These are phyloP conservation scores for Xylaria sp. DNA, from an alignment of 2,329 filamentous ascomycete species.

Conservation along the genomic window DNA sequence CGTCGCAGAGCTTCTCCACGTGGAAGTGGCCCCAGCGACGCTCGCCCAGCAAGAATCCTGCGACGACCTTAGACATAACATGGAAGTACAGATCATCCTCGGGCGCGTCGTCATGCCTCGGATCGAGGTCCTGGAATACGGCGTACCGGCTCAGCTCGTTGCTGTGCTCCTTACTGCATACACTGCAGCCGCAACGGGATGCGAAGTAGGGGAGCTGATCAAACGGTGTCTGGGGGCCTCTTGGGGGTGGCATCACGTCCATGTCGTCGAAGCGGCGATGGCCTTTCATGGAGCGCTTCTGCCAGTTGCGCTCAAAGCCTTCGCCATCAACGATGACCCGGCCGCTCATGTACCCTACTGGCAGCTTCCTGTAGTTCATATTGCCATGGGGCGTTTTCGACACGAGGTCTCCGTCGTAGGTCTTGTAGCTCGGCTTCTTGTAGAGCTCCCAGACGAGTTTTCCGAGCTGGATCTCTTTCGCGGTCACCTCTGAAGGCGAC, in stretches of 20 bases:
- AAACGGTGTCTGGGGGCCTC: constrained; percentile 37
- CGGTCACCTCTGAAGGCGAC: constrained; percentile 47
- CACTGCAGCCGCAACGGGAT: constrained; percentile 56
- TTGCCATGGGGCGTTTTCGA: constrained; percentile 43
- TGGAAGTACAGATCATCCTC: constrained; percentile 57
- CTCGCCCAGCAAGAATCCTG: constrained; percentile 58
- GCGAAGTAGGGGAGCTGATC: constrained; percentile 55
- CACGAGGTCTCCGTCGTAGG: constrained; percentile 57
- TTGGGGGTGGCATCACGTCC: too few relatives aligned
- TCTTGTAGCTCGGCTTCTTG: constrained; percentile 58
- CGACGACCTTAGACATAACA: constrained; percentile 56
- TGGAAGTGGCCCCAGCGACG: constrained; percentile 58
- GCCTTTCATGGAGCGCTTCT: background rate
- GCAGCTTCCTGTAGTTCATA: constrained; percentile 42
- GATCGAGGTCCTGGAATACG: constrained; percentile 55
- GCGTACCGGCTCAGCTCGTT: constrained; percentile 50
- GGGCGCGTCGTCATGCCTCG: constrained; percentile 51
- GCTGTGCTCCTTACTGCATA: constrained; percentile 47
- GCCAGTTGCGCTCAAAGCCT: constrained; percentile 49
- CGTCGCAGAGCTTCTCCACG: constrained; percentile 53
- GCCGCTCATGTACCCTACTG: constrained; percentile 50
- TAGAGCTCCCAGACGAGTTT: constrained; percentile 60
- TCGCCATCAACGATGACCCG: constrained; percentile 58
- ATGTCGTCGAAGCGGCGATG: constrained; percentile 15
- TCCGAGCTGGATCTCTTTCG: constrained; percentile 55